Evolutionary conservation across 768 basidiomycete species (phyloP).

Genomic region (Trametopsis cervina): DNA sequence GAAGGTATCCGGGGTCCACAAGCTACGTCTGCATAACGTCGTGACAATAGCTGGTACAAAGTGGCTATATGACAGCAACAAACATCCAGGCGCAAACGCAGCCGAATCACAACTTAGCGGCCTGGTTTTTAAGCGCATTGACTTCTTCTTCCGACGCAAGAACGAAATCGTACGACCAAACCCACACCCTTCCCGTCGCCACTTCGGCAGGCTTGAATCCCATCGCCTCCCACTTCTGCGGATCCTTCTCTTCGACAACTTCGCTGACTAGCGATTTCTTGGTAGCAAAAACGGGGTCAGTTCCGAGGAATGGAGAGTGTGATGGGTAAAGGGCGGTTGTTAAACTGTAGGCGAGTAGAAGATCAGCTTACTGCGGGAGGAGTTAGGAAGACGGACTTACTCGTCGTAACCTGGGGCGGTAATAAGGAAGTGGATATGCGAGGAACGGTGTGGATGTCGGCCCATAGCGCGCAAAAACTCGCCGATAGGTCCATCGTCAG

Average conservation of each 20-base stretch:
- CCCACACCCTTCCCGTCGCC: slow-evolving; percentile 23
- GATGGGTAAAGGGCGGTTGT: slow-evolving; percentile 29
- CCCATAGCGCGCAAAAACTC: slow-evolving; percentile 24
- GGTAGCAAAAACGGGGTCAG: slow-evolving; percentile 30
- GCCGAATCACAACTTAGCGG: neutral
- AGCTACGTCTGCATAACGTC: too few relatives aligned
- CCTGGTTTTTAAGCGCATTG: slow-evolving; percentile 16
- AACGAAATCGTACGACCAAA: slow-evolving; percentile 28
- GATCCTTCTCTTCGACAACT: slow-evolving; percentile 22
- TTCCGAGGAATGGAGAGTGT: slow-evolving; percentile 29
- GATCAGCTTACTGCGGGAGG: neutral
- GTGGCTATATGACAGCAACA: too few relatives aligned
- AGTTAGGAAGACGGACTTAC: slow-evolving; percentile 12
- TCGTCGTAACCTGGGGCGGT: slow-evolving; percentile 29
- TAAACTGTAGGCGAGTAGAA: slow-evolving; percentile 12
- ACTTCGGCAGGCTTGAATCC: slow-evolving; percentile 27
- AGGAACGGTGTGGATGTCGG: slow-evolving; percentile 27
- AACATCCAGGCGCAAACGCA: too few relatives aligned
- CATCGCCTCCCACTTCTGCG: slow-evolving; percentile 21
- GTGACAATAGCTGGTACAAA: too few relatives aligned
- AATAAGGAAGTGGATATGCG: slow-evolving; percentile 28
- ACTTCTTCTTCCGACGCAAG: slow-evolving; percentile 25
- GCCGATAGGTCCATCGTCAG: slow-evolving; percentile 25
- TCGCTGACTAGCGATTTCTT: slow-evolving; percentile 28
- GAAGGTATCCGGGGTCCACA: too few relatives aligned